Conservation (phyloP, 2,329 filamentous ascomycete genomes). For the Parasarocladium wereldwijsianum region DNA sequence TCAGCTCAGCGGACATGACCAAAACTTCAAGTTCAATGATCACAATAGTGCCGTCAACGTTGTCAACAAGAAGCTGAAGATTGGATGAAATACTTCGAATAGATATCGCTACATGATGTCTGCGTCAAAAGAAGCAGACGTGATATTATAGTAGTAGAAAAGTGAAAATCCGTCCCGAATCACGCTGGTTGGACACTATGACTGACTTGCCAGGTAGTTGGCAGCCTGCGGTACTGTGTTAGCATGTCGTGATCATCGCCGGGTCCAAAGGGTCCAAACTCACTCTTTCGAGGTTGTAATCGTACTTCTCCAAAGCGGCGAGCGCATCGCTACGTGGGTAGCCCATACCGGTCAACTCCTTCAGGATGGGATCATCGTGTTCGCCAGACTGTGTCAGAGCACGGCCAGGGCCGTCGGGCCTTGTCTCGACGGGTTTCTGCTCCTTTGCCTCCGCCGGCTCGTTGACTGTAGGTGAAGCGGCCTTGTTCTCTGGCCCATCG, state of each 20-base stretch:
- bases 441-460: slow-evolving; percentile 9
- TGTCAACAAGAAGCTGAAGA: too few relatives aligned
- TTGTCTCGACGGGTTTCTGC: slow-evolving; percentile 9
- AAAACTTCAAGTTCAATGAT: too few relatives aligned
- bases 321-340: slow-evolving; percentile 63
- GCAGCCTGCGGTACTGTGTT: slow-evolving; percentile 25
- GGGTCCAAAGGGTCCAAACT: slow-evolving; percentile 16
- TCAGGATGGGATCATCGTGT: slow-evolving; percentile 83
- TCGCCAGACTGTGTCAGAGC: slow-evolving; percentile 59
- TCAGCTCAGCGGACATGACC: too few relatives aligned
- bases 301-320: slow-evolving; percentile 76
- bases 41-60: too few relatives aligned
- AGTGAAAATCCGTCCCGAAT: not conserved
- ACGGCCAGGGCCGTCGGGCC: slow-evolving; percentile 33
- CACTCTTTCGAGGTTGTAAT: slow-evolving; percentile 93
- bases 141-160: too few relatives aligned
- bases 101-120: not conserved
- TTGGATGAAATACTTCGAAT: not conserved
- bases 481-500: too few relatives aligned
- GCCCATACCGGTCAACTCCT: slow-evolving; percentile 81
- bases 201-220: slow-evolving; percentile 40
- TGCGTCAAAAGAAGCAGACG: too few relatives aligned
- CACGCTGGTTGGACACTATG: slow-evolving; percentile 15
- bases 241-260: slow-evolving; percentile 5
- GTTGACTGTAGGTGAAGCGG: slow-evolving; percentile 25